These are phyloP conservation scores for Aspergillus brasiliensis DNA, from an alignment of 2,329 filamentous ascomycete genomes.

Conservation along the genomic window DNA sequence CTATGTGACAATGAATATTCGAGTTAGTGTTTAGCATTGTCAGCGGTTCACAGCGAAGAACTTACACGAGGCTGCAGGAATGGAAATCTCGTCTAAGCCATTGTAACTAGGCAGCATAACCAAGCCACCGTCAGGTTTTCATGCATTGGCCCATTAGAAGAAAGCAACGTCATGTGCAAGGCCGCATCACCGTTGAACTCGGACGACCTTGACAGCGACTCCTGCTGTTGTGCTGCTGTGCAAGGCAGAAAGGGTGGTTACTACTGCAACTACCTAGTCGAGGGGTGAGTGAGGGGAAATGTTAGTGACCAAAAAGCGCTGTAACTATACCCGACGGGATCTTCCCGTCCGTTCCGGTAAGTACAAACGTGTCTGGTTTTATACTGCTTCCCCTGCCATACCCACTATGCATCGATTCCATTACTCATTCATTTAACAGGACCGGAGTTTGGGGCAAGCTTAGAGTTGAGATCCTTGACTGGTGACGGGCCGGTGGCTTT, in stretches of 20 bases:
- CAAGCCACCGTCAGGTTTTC: not conserved
- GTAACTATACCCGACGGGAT: slow-evolving; percentile 10
- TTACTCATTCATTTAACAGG: not conserved
- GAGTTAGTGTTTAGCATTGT: not conserved
- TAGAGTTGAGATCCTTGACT: not conserved
- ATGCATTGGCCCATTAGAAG: not conserved
- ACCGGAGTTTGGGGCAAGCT: not conserved
- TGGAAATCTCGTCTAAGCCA: not conserved
- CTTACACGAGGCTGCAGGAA: not conserved
- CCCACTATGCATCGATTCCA: not conserved
- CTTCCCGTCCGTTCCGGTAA: slow-evolving; percentile 12
- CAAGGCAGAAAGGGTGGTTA: too few species aligned
- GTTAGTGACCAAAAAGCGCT: not conserved
- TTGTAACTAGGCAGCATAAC: not conserved
- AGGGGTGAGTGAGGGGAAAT: not conserved
- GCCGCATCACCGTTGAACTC: too few species aligned
- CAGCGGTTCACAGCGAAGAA: not conserved
- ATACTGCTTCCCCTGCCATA: not conserved
- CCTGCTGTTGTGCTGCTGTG: not conserved
- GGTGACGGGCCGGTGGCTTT: not conserved
- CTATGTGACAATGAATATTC: too few species aligned
- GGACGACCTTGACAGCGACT: not conserved
- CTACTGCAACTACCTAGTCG: not conserved
- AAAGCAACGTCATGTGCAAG: not conserved
- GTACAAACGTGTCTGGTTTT: not conserved